These are phyloP conservation scores for Hirschioporus abietinus DNA, from an alignment of 768 basidiomycete genomes.

Conservation along the genomic window DNA sequence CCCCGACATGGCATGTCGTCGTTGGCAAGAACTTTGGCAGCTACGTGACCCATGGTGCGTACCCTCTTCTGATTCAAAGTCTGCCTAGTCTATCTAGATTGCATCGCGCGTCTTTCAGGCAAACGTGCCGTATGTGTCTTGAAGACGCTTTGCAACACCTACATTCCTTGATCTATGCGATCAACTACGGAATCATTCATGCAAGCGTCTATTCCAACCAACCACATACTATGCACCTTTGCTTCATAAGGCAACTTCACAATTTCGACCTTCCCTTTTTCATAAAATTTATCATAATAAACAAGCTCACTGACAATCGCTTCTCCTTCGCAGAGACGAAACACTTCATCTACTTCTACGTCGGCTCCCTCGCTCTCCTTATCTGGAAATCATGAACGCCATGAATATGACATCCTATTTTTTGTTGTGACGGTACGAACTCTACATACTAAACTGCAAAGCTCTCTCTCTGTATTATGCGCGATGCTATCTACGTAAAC, in stretches of 20 bases:
- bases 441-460: too few relatives aligned
- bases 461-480: too few relatives aligned
- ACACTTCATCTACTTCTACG: conserved; percentile 98
- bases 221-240: conserved; percentile 1
- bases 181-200: not conserved
- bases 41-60: conserved; percentile 93
- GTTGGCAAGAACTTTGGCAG: conserved; percentile 99
- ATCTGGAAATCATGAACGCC: conserved; percentile 81
- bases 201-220: not conserved
- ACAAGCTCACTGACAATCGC: not conserved
- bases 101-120: conserved; percentile 14
- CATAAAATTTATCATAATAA: not conserved
- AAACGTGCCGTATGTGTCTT: conserved; percentile 13
- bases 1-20: conserved; percentile 97
- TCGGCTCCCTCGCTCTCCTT: conserved; percentile 88
- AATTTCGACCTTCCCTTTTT: not conserved
- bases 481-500: too few relatives aligned
- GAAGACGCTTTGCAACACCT: too few relatives aligned
- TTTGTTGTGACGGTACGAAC: not conserved
- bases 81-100: conserved; percentile 5
- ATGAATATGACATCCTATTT: not conserved
- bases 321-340: conserved; percentile 69
- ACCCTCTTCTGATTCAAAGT: conserved; percentile 2
- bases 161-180: not conserved
- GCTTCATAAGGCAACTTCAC: not conserved